Conservation (phyloP, 768 basidiomycete species). For the Tulasnella sp. region DNA sequence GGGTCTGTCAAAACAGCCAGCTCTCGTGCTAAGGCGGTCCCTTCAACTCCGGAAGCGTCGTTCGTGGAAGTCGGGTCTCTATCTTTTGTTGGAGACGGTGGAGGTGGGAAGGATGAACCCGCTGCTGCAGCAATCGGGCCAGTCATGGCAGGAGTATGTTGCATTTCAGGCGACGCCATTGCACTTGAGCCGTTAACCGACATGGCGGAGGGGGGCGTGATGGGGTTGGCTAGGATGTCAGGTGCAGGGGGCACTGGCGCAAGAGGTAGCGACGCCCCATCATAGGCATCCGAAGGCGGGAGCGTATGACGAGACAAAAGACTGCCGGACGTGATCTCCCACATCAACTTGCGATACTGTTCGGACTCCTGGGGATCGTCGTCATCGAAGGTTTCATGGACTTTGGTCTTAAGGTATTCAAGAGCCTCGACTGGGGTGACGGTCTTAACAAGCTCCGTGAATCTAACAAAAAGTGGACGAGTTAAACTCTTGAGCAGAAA, state of each 20-base stretch:
- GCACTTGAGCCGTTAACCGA: not conserved
- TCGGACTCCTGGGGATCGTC: constrained; percentile 51
- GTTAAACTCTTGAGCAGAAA: not conserved
- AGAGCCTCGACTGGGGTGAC: constrained; percentile 55
- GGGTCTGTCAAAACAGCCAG: not conserved
- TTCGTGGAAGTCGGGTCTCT: not conserved
- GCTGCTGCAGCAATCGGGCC: not conserved
- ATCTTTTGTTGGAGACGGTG: not conserved
- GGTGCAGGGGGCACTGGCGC: not conserved
- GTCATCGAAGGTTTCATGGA: constrained; percentile 66
- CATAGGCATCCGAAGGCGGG: not conserved
- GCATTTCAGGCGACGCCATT: not conserved
- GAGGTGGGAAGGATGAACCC: not conserved
- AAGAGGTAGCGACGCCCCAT: not conserved
- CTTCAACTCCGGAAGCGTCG: not conserved
- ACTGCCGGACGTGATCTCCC: constrained; percentile 32
- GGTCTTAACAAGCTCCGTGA: constrained; percentile 74
- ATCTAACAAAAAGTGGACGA: constrained; percentile 38
- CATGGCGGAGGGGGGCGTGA: not conserved
- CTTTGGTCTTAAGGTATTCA: constrained; percentile 59
- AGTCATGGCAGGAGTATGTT: not conserved
- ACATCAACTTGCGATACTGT: constrained; percentile 56
- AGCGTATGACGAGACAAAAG: not conserved
- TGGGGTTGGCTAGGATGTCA: not conserved
- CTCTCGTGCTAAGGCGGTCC: not conserved